Evolutionary conservation across 163 green algal genomes (phyloP).

Genomic region (Scenedesmus sp.): DNA sequence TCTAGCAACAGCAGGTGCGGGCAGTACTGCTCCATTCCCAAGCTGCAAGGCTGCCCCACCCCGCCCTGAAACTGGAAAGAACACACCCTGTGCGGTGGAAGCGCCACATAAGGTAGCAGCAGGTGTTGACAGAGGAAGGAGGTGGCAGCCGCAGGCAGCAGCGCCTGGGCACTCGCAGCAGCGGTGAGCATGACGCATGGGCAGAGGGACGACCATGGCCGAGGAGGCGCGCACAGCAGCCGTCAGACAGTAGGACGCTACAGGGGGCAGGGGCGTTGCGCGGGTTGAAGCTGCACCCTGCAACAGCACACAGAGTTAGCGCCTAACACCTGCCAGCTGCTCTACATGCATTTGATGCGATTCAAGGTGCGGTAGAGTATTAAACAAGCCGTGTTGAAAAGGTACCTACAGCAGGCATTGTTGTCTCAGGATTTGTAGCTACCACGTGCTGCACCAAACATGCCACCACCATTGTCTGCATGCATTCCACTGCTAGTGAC

Average conservation of each 20-base stretch:
- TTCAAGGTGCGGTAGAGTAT: no score
- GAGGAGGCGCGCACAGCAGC: background rate
- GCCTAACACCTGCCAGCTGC: background rate
- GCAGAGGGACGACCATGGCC: no score
- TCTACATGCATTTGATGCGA: background rate
- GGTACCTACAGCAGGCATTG: background rate
- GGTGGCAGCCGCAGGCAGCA: background rate
- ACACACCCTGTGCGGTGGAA: background rate
- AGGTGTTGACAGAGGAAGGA: background rate
- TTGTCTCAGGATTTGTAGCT: background rate
- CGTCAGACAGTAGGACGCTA: background rate
- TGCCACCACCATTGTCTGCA: background rate
- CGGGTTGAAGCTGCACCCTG: background rate
- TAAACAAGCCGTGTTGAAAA: background rate
- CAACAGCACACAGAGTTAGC: background rate
- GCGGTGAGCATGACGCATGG: background rate
- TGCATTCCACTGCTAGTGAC: background rate
- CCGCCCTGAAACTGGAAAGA: conserved; percentile 1
- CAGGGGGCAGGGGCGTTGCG: background rate
- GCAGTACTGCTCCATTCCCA: background rate
- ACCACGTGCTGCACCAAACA: background rate
- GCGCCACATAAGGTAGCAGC: background rate
- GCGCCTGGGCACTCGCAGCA: background rate
- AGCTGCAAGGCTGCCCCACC: background rate
- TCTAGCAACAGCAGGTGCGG: background rate